Percentiles rank a stretch among this genome's conserved stretches.
phyloP scores from a whole-genome alignment of 2,329 filamentous ascomycete genomes.

The Colletotrichum graminicola region DNA sequence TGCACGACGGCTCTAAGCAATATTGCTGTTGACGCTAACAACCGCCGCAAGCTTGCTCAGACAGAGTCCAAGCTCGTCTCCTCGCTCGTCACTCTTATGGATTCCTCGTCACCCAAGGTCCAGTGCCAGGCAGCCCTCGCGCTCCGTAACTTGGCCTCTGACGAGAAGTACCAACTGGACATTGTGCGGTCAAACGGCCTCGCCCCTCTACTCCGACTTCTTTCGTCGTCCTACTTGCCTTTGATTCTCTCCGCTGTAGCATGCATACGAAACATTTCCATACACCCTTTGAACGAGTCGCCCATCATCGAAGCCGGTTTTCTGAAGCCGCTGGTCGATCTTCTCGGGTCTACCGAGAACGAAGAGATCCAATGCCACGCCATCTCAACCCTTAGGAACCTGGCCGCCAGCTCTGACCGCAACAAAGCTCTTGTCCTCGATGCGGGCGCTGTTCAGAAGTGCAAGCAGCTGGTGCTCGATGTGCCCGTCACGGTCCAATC shows the following conservation, averaged over 20 bases:
- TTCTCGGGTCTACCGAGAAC: slow-evolving; percentile 95
- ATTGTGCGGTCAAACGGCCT: slow-evolving; percentile 93
- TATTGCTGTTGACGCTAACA: slow-evolving; percentile 93
- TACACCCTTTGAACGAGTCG: slow-evolving; percentile 96
- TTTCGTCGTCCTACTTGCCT: slow-evolving; percentile 95
- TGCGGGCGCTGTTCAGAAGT: slow-evolving; percentile 97
- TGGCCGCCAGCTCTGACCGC: slow-evolving; percentile 95
- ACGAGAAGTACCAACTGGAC: slow-evolving; percentile 98
- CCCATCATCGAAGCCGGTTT: slow-evolving; percentile 99
- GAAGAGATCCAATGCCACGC: slow-evolving; percentile 99
- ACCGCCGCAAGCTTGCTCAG: slow-evolving; percentile 90
- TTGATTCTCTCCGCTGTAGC: slow-evolving; percentile 97
- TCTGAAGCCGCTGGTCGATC: slow-evolving; percentile 90
- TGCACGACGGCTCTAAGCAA: slow-evolving; percentile 99
- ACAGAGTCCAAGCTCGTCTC: slow-evolving; percentile 93
- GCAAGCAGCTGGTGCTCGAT: slow-evolving; percentile 94
- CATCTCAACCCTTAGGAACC: slow-evolving; percentile 94
- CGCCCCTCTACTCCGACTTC: slow-evolving; percentile 84
- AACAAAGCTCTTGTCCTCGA: slow-evolving; percentile 99
- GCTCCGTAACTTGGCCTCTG: slow-evolving; percentile 93
- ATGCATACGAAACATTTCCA: slow-evolving; percentile 98
- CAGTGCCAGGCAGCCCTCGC: slow-evolving; percentile 97
- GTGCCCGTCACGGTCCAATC: slow-evolving; percentile 96
- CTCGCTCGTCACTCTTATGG: slow-evolving; percentile 95
- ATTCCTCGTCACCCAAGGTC: slow-evolving; percentile 96